Base-by-base conservation (phyloP, 495 filamentous ascomycete species). In the Xylaria scruposa region DNA sequence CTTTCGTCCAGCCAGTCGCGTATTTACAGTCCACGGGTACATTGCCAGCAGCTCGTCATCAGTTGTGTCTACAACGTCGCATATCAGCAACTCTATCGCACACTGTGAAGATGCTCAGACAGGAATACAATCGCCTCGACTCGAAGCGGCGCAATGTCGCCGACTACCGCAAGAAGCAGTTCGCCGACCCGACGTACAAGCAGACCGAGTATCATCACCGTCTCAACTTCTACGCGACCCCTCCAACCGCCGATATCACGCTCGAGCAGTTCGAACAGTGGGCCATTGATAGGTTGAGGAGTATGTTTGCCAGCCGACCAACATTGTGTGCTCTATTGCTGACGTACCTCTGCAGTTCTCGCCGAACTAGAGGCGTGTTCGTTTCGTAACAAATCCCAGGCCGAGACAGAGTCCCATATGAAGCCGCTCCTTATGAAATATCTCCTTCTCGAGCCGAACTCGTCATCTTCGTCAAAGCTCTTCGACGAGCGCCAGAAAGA, bases 241-340 rank as follows among this genome's bases (percentile, higher is more conserved):
- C 97, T 40, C 97, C 97, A 0, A 97, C 94, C 1, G 91, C 91
- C 31, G 97, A 99, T 75, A 94, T 99, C 81, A 97, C 93, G 4
- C 91, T 99, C 58, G 97, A 99, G 80, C 89, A 98, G 76, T 99
- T 99, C 77, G 97, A 99, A 77, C 93, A 97, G 88, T 99, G 97
- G 97, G 97, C 95, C n/a, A 98, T 99, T 75, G 91, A 97, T 77
- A 88, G 97, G 60, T 76, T 99, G 71, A 90, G 92, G 75, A 84
- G 94, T 96, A 83, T 58, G 44, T 19, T 53, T 38, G 29, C 24
- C 58, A 26, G 31, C 29, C 29, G 3, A 31, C 2, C 21, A 21
- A 47, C 13, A 46, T 24, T 38, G 21, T 17, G 29, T 17, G 29
- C 12, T 5, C 19, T 66, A 44, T 56, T 66, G 51, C 76, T 81